These are phyloP conservation scores for Hypoxylon lienhwacheense DNA, from an alignment of 495 filamentous ascomycete species.

Conservation along the genomic window DNA sequence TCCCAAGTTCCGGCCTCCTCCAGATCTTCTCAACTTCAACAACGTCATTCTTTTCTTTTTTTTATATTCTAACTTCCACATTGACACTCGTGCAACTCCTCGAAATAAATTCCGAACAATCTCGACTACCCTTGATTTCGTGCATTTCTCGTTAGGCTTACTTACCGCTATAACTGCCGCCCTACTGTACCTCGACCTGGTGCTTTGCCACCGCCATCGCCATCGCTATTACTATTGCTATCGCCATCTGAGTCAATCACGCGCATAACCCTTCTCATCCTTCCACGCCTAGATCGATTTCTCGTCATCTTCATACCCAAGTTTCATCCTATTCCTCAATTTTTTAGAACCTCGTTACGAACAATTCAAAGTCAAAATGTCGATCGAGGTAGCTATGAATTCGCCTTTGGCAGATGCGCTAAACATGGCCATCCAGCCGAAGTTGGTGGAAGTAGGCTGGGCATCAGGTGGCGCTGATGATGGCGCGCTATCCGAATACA, in stretches of 20 bases:
- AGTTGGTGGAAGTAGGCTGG: constrained; percentile 94
- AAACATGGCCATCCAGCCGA: constrained; percentile 79
- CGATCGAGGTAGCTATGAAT: constrained; percentile 68
- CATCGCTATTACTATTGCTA: no score
- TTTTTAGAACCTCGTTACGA: neutral
- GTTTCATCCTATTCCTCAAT: neutral
- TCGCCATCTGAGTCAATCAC: constrained; percentile 10
- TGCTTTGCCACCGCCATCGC: constrained; percentile 25
- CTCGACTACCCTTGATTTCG: neutral
- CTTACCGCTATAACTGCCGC: neutral
- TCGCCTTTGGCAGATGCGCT: constrained; percentile 83
- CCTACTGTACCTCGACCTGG: constrained; percentile 1
- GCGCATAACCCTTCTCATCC: constrained; percentile 13
- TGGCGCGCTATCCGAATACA: constrained; percentile 88
- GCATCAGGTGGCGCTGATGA: constrained; percentile 76
- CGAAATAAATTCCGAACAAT: neutral
- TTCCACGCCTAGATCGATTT: neutral
- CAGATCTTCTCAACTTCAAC: constrained; percentile 27
- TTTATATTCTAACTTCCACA: constrained; percentile 16
- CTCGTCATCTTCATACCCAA: constrained; percentile 15
- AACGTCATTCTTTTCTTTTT: constrained; percentile 33
- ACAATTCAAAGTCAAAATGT: constrained; percentile 53
- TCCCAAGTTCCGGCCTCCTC: constrained; percentile 28
- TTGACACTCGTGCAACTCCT: neutral
- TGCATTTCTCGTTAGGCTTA: neutral